Base-by-base conservation (phyloP, 371 early-diverging fungal genomes). In the Syncephalastrum sp. region DNA sequence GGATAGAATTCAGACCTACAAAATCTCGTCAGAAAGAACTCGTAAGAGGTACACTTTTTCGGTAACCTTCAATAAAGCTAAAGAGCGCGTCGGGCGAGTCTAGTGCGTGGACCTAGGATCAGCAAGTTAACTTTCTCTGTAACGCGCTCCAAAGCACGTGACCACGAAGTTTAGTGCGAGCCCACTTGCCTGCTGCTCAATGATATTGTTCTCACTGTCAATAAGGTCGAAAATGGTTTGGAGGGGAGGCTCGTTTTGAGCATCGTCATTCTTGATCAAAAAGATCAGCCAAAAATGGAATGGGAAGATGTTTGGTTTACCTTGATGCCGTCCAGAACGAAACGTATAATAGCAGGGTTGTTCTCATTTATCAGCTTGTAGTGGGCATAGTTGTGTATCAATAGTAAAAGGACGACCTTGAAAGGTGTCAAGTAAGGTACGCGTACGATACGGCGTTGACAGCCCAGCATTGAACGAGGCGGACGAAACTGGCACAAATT, bases 401-500 rank as follows among this genome's bases (percentile, higher is more conserved):
- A 47, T 12, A 53, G 47, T 14, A 60, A 45, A 14, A 65, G 42
- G 7, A 65, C 47, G 41, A 65, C 53, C 43, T 65, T 65, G 51
- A 60, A 65, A 13, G 65, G 65, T 6, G 65, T 65, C 21, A 65
- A 33, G 53, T 50, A 60, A 5, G 38, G 38, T 33, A 33, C 38
- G 10, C 38, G 38, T 33, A 33, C 38, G 38, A 33, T 33, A 33
- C 38, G 38, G 8, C 38, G 38, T 33, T 33, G 38, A 33, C 38
- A 33, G 38, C 38, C 12, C 38, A 33, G 38, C 38, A 33, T 33
- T 33, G 38, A 33, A 33, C 38, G 10, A 33, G 38, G 38, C 38
- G 12, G 38, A 33, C 10, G 38, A 33, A 33, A 5, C 0, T 33
- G 8, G 10, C 29, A 5, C 6, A 2, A 10, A 33, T 33, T 33